These are phyloP conservation scores for Thyridium curvatum DNA, from an alignment of 2,329 filamentous ascomycete species.

Conservation along the genomic window DNA sequence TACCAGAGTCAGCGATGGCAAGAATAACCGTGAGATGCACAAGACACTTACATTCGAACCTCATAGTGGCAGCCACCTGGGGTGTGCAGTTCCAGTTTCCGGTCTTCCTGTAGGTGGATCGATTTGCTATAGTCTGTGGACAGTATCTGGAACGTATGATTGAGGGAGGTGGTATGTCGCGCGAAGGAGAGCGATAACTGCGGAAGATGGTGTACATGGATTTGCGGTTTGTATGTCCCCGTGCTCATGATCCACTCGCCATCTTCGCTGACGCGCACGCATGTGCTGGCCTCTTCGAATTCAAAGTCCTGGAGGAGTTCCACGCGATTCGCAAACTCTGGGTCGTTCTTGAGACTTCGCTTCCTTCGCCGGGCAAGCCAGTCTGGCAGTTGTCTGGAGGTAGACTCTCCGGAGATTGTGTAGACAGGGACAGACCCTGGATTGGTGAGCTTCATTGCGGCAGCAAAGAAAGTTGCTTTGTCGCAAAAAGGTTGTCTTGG, in stretches of 20 bases:
- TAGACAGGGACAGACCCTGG: constrained; percentile 41
- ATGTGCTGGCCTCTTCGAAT: constrained; percentile 77
- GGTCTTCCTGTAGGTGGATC: constrained; percentile 84
- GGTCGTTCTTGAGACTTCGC: constrained; percentile 83
- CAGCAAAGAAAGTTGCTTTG: not conserved
- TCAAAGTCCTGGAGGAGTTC: constrained; percentile 97
- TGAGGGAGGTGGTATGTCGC: constrained; percentile 85
- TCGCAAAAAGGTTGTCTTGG: too few species aligned
- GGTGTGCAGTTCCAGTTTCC: constrained; percentile 88
- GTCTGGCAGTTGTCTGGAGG: constrained; percentile 82
- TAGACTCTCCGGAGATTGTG: constrained; percentile 87
- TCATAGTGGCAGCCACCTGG: constrained; percentile 82
- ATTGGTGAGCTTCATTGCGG: constrained; percentile 14
- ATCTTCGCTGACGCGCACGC: constrained; percentile 86
- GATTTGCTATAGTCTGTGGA: constrained; percentile 92
- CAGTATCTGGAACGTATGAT: constrained; percentile 84
- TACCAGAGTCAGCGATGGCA: too few species aligned
- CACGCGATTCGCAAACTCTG: constrained; percentile 87
- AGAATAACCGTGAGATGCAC: too few species aligned
- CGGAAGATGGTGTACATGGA: constrained; percentile 91
- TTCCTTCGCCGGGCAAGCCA: constrained; percentile 91
- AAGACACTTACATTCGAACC: constrained; percentile 53
- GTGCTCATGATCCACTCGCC: constrained; percentile 97
- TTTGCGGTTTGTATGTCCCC: constrained; percentile 66
- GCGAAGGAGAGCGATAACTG: constrained; percentile 91